Percentiles rank a stretch among this genome's conserved stretches.
Conservation (phyloP, 164 flowering plant species). For the Hamamelis virginiana region DNA sequence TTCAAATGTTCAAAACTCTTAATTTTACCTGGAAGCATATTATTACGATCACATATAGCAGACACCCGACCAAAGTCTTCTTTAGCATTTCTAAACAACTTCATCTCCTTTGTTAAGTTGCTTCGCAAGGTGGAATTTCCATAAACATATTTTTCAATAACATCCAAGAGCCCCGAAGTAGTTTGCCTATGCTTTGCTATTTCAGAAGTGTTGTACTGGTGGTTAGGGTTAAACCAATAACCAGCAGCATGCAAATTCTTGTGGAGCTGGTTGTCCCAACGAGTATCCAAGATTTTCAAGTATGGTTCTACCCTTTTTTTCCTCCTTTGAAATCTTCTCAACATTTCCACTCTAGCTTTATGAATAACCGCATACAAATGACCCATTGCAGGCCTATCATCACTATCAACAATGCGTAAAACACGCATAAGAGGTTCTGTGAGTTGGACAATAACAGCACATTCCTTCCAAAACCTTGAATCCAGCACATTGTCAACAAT, state of each 20-base stretch:
- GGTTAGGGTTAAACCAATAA: background rate
- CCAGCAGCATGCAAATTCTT: background rate
- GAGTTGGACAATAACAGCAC: background rate
- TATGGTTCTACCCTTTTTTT: background rate
- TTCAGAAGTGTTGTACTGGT: too few relatives aligned
- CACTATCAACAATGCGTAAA: conserved; percentile 3
- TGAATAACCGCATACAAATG: background rate
- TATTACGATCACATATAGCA: background rate
- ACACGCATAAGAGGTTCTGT: conserved; percentile 3
- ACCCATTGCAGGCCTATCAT: background rate
- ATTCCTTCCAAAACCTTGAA: background rate
- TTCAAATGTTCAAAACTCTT: background rate
- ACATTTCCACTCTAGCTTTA: background rate
- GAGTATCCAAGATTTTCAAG: background rate
- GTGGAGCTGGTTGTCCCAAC: conserved; percentile 7
- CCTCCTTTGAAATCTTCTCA: background rate
- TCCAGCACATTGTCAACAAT: background rate
- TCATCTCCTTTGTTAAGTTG: background rate
- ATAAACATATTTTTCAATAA: too few relatives aligned
- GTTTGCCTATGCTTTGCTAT: too few relatives aligned
- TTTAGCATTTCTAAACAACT: background rate
- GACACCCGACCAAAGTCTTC: too few relatives aligned
- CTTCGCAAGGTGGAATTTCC: too few relatives aligned
- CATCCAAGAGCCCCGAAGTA: too few relatives aligned
- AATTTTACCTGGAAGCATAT: background rate